A percentile compares a stretch with the other conserved stretches of the same genome.
These are phyloP conservation scores for Lippia alba DNA, from an alignment of 305 asterid genomes.

Conservation along the genomic window DNA sequence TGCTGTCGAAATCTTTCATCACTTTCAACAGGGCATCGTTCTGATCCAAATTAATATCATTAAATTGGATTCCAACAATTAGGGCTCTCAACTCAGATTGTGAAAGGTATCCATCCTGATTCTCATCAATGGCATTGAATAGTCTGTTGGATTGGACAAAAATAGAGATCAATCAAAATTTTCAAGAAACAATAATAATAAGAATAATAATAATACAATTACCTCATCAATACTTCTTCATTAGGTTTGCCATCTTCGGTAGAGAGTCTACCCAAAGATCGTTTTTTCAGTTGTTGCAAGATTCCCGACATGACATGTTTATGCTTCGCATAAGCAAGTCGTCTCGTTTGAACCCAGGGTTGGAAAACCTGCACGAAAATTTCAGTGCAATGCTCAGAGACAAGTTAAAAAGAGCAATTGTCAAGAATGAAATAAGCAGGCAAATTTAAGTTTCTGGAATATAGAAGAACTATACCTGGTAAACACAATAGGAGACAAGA, in stretches of 20 bases:
- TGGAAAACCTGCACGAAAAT: constrained; percentile 70
- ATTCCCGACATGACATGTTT: constrained; percentile 86
- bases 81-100: constrained; percentile 71
- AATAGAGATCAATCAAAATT: constrained; percentile 5
- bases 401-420: no score
- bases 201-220: constrained; percentile 22
- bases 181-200: background rate
- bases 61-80: constrained; percentile 71
- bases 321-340: constrained; percentile 73
- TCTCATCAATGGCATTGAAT: constrained; percentile 63
- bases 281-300: constrained; percentile 70
- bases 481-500: constrained; percentile 77
- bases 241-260: constrained; percentile 69
- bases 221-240: constrained; percentile 62
- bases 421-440: constrained; percentile 5
- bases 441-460: constrained; percentile 6
- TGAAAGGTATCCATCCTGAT: constrained; percentile 62
- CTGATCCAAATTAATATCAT: constrained; percentile 62
- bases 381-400: no score
- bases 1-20: constrained; percentile 73
- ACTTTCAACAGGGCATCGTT: constrained; percentile 67
- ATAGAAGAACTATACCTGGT: constrained; percentile 66
- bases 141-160: constrained; percentile 53
- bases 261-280: constrained; percentile 72
- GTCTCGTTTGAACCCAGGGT: constrained; percentile 89